These are phyloP conservation scores for Blastobotrys chiropterorum DNA, from an alignment of 805 yeast genomes.

Conservation along the genomic window DNA sequence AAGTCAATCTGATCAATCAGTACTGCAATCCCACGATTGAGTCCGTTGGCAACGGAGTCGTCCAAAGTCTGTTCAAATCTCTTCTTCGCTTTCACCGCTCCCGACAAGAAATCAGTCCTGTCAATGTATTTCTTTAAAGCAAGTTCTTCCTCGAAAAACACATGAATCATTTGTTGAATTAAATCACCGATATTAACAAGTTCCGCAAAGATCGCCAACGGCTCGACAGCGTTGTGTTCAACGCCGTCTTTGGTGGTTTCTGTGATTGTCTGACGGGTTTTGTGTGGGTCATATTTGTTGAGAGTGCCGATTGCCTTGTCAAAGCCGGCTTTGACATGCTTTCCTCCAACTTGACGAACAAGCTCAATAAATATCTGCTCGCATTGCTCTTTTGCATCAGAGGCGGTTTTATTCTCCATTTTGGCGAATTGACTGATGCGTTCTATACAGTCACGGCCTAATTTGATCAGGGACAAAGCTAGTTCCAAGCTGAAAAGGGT, in stretches of 20 bases:
- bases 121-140: conserved; percentile 49
- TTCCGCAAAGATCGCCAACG: conserved; percentile 80
- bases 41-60: conserved; percentile 85
- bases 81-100: conserved; percentile 72
- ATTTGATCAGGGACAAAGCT: conserved; percentile 62
- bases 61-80: conserved; percentile 76
- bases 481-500: conserved; percentile 75
- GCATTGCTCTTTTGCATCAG: conserved; percentile 40
- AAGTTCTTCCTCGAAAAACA: conserved; percentile 84
- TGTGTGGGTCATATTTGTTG: conserved; percentile 61
- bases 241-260: conserved; percentile 13
- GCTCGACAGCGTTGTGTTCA: conserved; percentile 49
- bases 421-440: conserved; percentile 45
- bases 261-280: conserved; percentile 26
- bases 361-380: conserved; percentile 65
- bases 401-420: conserved; percentile 28
- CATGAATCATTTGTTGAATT: conserved; percentile 85
- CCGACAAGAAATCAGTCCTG: conserved; percentile 72
- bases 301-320: conserved; percentile 68
- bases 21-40: conserved; percentile 87
- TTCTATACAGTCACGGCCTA: conserved; percentile 58
- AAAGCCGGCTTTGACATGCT: conserved; percentile 84
- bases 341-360: conserved; percentile 53
- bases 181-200: conserved; percentile 89
- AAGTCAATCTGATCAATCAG: conserved; percentile 74